phyloP scores from a whole-genome alignment of 768 basidiomycete species.

The Podaxis pistillaris region DNA sequence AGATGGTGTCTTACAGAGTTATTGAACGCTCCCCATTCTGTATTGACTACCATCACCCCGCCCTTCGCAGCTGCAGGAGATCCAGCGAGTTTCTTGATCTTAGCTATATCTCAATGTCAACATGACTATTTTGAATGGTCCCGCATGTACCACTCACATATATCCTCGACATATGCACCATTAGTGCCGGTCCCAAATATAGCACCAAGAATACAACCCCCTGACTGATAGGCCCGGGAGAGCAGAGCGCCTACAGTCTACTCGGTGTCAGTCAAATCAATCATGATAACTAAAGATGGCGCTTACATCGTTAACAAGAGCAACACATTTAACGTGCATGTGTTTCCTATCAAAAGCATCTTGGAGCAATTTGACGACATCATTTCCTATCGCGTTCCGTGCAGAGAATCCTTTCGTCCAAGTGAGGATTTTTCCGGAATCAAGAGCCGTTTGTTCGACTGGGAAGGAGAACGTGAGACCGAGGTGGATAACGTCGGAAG shows the following conservation, averaged over 20 bases:
- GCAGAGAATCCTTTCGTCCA: slow-evolving; percentile 98
- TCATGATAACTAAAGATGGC: neutral
- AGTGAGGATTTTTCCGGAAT: slow-evolving; percentile 85
- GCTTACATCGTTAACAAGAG: slow-evolving; percentile 91
- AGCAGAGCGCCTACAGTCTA: slow-evolving; percentile 96
- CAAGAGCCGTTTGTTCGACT: slow-evolving; percentile 93
- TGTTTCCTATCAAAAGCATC: slow-evolving; percentile 91
- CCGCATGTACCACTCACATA: slow-evolving; percentile 37
- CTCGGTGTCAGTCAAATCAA: slow-evolving; percentile 8
- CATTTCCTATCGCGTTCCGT: slow-evolving; percentile 84
- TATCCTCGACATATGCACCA: slow-evolving; percentile 92
- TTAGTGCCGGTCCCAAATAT: slow-evolving; percentile 99
- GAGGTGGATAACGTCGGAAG: slow-evolving; percentile 47
- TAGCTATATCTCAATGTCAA: slow-evolving; percentile 35
- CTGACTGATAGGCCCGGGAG: slow-evolving; percentile 90
- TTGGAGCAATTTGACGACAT: slow-evolving; percentile 87
- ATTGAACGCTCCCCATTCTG: slow-evolving; percentile 98
- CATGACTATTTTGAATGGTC: neutral
- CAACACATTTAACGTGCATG: slow-evolving; percentile 87
- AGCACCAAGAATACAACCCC: slow-evolving; percentile 83
- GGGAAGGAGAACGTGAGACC: slow-evolving; percentile 98
- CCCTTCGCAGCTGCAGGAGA: slow-evolving; percentile 55
- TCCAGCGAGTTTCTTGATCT: slow-evolving; percentile 81
- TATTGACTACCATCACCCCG: slow-evolving; percentile 91
- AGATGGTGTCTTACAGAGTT: slow-evolving; percentile 61